A percentile compares a stretch with the other conserved stretches of the same genome.
These are phyloP conservation scores for Haematococcus sp. DNA, from an alignment of 139 green algal genomes.

Conservation along the genomic window DNA sequence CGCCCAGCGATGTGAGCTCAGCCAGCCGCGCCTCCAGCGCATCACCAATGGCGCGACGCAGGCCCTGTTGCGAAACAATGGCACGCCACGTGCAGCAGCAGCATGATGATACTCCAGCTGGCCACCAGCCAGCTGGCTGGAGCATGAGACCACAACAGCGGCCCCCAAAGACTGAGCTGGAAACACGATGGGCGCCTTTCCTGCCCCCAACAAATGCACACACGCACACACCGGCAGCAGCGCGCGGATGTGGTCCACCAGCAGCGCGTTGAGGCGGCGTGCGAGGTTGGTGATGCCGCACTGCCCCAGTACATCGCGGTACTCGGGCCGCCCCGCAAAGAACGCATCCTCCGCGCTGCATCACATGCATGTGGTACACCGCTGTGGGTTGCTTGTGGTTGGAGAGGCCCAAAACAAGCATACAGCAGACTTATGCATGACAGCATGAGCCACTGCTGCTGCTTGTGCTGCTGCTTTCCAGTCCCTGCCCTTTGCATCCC, in stretches of 20 bases:
- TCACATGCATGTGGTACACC: no score
- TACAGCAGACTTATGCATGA: not conserved
- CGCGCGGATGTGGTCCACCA: constrained; percentile 82
- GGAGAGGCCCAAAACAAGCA: not conserved
- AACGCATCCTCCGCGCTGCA: constrained; percentile 62
- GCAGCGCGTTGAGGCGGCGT: constrained; percentile 78
- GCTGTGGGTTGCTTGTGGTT: not conserved
- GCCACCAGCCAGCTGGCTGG: no score
- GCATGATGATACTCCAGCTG: no score
- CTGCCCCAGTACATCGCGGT: constrained; percentile 55
- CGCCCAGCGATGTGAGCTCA: constrained; percentile 35
- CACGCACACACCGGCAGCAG: constrained; percentile 28
- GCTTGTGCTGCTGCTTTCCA: no score
- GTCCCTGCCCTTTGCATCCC: no score
- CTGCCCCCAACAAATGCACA: no score
- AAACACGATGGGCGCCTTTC: no score
- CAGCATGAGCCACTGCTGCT: no score
- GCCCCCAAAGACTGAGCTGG: no score
- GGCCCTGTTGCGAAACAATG: no score
- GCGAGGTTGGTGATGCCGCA: constrained; percentile 74
- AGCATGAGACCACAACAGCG: constrained; percentile 15
- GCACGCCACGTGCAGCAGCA: no score
- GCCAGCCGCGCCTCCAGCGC: constrained; percentile 10
- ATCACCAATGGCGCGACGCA: constrained; percentile 6
- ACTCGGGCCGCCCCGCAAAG: constrained; percentile 65